Conservation (phyloP, 164 flowering plant species). For the Malania oleifera region DNA sequence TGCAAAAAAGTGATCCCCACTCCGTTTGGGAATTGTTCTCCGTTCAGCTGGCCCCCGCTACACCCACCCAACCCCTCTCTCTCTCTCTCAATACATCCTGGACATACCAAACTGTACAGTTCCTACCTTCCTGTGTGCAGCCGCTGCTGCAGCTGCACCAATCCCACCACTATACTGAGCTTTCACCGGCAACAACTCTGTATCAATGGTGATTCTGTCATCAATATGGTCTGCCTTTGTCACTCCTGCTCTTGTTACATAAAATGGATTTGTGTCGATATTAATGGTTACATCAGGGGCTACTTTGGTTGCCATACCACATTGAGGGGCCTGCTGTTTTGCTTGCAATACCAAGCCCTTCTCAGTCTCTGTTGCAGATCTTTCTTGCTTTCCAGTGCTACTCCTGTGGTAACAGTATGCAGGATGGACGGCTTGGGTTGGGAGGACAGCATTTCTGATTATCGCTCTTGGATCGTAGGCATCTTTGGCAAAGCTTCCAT, state of each 20-base stretch:
- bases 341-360: slow-evolving; percentile 25
- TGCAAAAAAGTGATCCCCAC: neutral
- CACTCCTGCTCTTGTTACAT: slow-evolving; percentile 36
- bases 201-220: slow-evolving; percentile 39
- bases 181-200: slow-evolving; percentile 55
- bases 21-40: neutral
- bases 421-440: slow-evolving; percentile 36
- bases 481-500: slow-evolving; percentile 34
- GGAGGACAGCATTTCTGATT: slow-evolving; percentile 39
- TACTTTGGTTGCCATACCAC: slow-evolving; percentile 38
- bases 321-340: slow-evolving; percentile 37
- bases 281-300: slow-evolving; percentile 65
- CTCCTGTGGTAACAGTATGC: slow-evolving; percentile 37
- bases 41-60: neutral
- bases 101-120: slow-evolving; percentile 64
- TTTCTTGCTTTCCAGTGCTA: slow-evolving; percentile 34
- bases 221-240: slow-evolving; percentile 30
- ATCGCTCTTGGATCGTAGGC: slow-evolving; percentile 48
- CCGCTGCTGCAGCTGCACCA: slow-evolving; percentile 31
- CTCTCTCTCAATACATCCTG: slow-evolving; percentile 47
- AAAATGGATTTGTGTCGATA: slow-evolving; percentile 54
- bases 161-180: slow-evolving; percentile 51
- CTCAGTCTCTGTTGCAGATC: slow-evolving; percentile 23
- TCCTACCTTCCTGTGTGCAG: slow-evolving; percentile 61
- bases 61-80: neutral